Evolutionary conservation across 805 yeast genomes (phyloP).

Genomic region (Metschnikowia baotianmanensis): DNA sequence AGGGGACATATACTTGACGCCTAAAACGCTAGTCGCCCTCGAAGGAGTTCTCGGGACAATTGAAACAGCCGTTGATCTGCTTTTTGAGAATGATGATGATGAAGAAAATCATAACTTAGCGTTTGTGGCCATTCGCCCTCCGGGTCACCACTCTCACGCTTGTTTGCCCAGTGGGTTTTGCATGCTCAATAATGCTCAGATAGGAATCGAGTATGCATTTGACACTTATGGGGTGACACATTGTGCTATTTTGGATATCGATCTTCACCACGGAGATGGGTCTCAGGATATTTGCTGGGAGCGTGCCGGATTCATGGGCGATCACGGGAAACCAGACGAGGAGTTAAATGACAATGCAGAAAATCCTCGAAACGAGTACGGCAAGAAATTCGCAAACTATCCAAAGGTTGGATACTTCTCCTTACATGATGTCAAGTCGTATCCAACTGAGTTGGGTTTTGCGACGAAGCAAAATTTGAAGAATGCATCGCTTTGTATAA

Average conservation of each 20-base stretch:
- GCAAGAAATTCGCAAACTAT: slow-evolving; percentile 40
- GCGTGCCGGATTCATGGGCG: slow-evolving; percentile 58
- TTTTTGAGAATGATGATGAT: slow-evolving; percentile 21
- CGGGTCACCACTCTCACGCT: slow-evolving; percentile 86
- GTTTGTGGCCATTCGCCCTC: slow-evolving; percentile 73
- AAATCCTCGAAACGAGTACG: slow-evolving; percentile 46
- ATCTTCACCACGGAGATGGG: slow-evolving; percentile 88
- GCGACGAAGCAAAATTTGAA: slow-evolving; percentile 69
- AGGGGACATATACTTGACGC: slow-evolving; percentile 75
- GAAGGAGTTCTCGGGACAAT: slow-evolving; percentile 77
- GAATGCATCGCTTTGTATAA: slow-evolving; percentile 75
- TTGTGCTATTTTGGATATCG: slow-evolving; percentile 79
- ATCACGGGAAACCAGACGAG: slow-evolving; percentile 46
- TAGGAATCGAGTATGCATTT: slow-evolving; percentile 75
- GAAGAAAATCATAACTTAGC: slow-evolving; percentile 40
- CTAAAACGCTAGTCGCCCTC: slow-evolving; percentile 63
- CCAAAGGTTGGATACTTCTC: slow-evolving; percentile 82
- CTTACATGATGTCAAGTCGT: slow-evolving; percentile 80
- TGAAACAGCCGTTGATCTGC: slow-evolving; percentile 63
- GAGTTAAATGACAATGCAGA: slow-evolving; percentile 35
- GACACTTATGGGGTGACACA: slow-evolving; percentile 65
- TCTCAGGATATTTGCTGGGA: slow-evolving; percentile 85
- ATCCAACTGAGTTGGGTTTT: slow-evolving; percentile 77
- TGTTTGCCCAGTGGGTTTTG: slow-evolving; percentile 86
- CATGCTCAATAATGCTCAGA: slow-evolving; percentile 75